Conservation (phyloP, 2,329 filamentous ascomycete species). For the Blumeria graminis region DNA sequence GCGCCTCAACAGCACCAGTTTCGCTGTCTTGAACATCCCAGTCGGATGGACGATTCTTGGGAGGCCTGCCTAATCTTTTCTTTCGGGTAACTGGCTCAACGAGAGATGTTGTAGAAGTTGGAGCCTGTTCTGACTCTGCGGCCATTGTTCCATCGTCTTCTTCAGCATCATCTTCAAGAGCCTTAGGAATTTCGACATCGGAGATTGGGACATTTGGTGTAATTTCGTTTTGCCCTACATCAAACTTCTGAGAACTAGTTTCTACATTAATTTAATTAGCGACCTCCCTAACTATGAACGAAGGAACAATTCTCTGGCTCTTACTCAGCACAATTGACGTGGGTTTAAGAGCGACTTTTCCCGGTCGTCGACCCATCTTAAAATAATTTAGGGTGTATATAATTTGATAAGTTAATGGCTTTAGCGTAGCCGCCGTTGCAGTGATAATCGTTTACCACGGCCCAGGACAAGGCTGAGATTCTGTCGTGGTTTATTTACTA, state of each 20-base stretch:
- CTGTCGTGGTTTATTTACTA: not conserved
- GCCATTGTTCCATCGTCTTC: conserved; percentile 20
- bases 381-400: not conserved
- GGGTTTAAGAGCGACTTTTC: conserved; percentile 28
- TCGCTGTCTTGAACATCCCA: conserved; percentile 38
- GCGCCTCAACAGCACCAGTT: conserved; percentile 19
- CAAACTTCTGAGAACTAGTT: conserved; percentile 22
- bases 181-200: conserved; percentile 10
- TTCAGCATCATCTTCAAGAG: conserved; percentile 21
- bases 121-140: conserved; percentile 25
- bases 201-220: conserved; percentile 18
- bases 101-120: conserved; percentile 14
- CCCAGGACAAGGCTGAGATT: not conserved
- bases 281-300: conserved; percentile 4
- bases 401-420: not conserved
- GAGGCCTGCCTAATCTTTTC: conserved; percentile 56
- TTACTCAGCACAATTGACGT: conserved; percentile 28
- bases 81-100: conserved; percentile 39
- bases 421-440: not conserved
- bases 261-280: conserved; percentile 15
- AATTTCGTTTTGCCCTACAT: conserved; percentile 22
- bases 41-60: conserved; percentile 62
- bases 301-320: conserved; percentile 8
- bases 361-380: conserved; percentile 23
- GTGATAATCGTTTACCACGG: not conserved